A percentile compares a stretch with the other conserved stretches of the same genome.
phyloP scores from a whole-genome alignment of 2,329 filamentous ascomycete species.

The Epichloe gansuensis region DNA sequence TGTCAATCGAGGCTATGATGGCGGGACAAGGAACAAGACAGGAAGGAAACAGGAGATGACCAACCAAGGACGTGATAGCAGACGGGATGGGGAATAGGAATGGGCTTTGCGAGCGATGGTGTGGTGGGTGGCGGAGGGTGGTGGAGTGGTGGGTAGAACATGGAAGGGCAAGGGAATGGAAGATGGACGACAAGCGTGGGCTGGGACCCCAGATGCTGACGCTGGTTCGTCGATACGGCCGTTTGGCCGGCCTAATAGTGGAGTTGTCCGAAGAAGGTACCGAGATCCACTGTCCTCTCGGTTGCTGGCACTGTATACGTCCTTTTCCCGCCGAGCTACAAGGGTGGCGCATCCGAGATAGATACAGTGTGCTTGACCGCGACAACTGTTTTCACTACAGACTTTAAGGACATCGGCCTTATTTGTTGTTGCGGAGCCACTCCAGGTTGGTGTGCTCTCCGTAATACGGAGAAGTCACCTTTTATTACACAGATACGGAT shows the following conservation, averaged over 20 bases:
- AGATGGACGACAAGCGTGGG: slow-evolving; percentile 2
- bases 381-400: not conserved
- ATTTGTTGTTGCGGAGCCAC: slow-evolving; percentile 5
- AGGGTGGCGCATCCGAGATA: not conserved
- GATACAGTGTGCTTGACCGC: not conserved
- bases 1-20: not conserved
- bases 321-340: not conserved
- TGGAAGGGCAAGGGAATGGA: slow-evolving; percentile 12
- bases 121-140: not conserved
- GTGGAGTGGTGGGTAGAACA: slow-evolving; percentile 3
- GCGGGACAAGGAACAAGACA: not conserved
- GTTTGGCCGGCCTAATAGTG: slow-evolving; percentile 47
- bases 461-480: too few species aligned
- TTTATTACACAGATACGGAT: too few species aligned
- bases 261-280: slow-evolving; percentile 20
- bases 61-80: slow-evolving; percentile 1
- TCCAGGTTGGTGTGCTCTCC: not conserved
- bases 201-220: slow-evolving; percentile 2
- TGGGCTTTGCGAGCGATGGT: not conserved
- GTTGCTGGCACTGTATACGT: slow-evolving; percentile 2
- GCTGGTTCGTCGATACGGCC: slow-evolving; percentile 34
- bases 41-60: not conserved
- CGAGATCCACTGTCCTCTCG: not conserved
- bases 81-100: not conserved
- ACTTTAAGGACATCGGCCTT: slow-evolving; percentile 3